phyloP scores from a whole-genome alignment of 1,284 basidiomycete species.

The Mycena sp. region DNA sequence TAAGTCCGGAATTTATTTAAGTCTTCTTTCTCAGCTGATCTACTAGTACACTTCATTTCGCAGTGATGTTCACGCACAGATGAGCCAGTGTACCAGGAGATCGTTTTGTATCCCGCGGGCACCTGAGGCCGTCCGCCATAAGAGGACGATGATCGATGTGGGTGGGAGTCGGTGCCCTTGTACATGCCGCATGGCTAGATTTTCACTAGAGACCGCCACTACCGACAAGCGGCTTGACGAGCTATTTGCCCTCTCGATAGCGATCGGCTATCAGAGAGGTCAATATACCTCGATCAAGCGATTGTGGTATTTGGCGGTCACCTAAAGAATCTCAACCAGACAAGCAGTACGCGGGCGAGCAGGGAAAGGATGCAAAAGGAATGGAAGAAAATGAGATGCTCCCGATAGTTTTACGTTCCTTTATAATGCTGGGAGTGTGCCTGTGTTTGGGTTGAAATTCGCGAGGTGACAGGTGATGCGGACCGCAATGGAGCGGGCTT shows the following conservation, averaged over 20 bases:
- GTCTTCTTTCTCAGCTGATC: too few species aligned
- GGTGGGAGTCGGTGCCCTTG: neutral
- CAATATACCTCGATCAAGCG: constrained; percentile 23
- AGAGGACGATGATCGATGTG: neutral
- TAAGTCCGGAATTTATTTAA: too few species aligned
- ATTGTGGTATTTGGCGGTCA: constrained; percentile 23
- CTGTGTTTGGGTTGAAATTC: constrained; percentile 13
- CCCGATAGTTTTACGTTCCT: neutral
- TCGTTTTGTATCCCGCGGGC: too few species aligned
- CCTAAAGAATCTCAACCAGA: neutral
- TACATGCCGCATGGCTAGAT: too few species aligned
- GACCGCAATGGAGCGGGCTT: constrained; percentile 8
- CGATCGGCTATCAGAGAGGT: neutral
- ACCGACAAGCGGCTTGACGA: constrained; percentile 33
- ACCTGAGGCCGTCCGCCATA: too few species aligned
- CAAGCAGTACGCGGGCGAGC: neutral
- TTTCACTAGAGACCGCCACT: constrained; percentile 18
- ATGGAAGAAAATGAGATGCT: neutral
- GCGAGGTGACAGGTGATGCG: constrained; percentile 13
- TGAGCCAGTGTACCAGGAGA: too few species aligned
- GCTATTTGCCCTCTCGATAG: neutral
- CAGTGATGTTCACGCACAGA: too few species aligned
- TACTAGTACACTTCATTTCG: too few species aligned
- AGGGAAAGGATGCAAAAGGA: neutral
- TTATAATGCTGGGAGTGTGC: neutral